phyloP scores from a whole-genome alignment of 345 rosid species.

The Lumnitzera littorea region DNA sequence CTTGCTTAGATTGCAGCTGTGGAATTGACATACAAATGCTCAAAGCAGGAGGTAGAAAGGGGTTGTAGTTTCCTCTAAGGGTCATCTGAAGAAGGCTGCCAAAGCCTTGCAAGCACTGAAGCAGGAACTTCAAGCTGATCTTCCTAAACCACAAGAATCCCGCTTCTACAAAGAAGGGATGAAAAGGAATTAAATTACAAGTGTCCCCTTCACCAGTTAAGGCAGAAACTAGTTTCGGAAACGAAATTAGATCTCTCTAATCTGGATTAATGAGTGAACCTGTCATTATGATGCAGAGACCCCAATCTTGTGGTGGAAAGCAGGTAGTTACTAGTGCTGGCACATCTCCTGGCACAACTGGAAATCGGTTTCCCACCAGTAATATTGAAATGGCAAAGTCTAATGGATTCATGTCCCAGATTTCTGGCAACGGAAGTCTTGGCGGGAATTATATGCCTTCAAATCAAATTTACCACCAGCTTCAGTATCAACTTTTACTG shows the following conservation, averaged over 20 bases:
- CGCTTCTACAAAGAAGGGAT: conserved; percentile 41
- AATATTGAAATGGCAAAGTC: conserved; percentile 46
- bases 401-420: conserved; percentile 39
- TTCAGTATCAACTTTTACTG: conserved; percentile 62
- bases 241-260: conserved; percentile 45
- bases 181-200: conserved; percentile 58
- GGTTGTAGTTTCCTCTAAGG: conserved; percentile 58
- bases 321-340: conserved; percentile 36
- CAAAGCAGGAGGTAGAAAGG: conserved; percentile 85
- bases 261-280: conserved; percentile 50
- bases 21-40: conserved; percentile 50
- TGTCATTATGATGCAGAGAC: conserved; percentile 58
- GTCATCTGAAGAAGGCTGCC: conserved; percentile 64
- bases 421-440: conserved; percentile 35
- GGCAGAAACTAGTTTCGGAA: conserved; percentile 47
- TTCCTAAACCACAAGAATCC: conserved; percentile 52
- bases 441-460: conserved; percentile 31
- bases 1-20: conserved; percentile 62
- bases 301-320: conserved; percentile 47
- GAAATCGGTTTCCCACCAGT: conserved; percentile 42
- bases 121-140: conserved; percentile 36
- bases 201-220: conserved; percentile 39
- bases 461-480: conserved; percentile 48
- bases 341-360: conserved; percentile 41
- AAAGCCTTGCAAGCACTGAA: conserved; percentile 39